Evolutionary conservation across 495 filamentous ascomycete species (phyloP), one percentile per base, ranked within the genome.

Genomic region (Parmelia sp.): DNA sequence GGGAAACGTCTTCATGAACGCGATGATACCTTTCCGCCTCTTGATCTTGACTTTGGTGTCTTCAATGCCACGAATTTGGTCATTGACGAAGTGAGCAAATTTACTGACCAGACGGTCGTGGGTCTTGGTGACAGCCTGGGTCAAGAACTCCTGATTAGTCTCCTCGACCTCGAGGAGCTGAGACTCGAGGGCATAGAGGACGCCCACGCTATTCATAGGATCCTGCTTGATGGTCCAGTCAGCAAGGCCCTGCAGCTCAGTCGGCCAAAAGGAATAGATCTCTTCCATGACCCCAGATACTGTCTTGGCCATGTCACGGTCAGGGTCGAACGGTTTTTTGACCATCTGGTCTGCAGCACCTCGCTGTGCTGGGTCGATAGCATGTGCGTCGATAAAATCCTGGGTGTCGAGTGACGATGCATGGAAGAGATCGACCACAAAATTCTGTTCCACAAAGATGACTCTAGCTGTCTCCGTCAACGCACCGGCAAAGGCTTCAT

Each of bases 21-120:
- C 86, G 69, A 96, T 96, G 66, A 97, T 90, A 19, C 93, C 93
- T 75, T 95, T 96, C 64, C 93, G 87, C 79, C 97, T 97, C 79
- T 96, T 97, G 75, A 96, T 90, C 75, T 96, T 96, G 69, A 97
- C 93, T 75, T 96, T 97, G n/a, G 92, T 97, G 62, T 97, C 93
- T 74, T 97, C 93, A 66, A 97, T 96, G 35, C 91, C 92, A 33
- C 90, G 89, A 51, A 97, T 87, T 70, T 97, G 93, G 65, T 96
- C 90, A 72, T 97, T 94, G 33, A 96, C 85, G 67, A 97, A 96
- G 59, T 90, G 90, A 47, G 84, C 84, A 77, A 96, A 96, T 29
- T 90, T 82, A 37, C 81, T 83, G 64, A 87, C 83, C 42, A 97
- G 80, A 40, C 84, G 87, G 63, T 84, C 82, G 70, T 92, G 90